Evolutionary conservation across 768 basidiomycete genomes (phyloP).

Genomic region (Termitomyces sp.): DNA sequence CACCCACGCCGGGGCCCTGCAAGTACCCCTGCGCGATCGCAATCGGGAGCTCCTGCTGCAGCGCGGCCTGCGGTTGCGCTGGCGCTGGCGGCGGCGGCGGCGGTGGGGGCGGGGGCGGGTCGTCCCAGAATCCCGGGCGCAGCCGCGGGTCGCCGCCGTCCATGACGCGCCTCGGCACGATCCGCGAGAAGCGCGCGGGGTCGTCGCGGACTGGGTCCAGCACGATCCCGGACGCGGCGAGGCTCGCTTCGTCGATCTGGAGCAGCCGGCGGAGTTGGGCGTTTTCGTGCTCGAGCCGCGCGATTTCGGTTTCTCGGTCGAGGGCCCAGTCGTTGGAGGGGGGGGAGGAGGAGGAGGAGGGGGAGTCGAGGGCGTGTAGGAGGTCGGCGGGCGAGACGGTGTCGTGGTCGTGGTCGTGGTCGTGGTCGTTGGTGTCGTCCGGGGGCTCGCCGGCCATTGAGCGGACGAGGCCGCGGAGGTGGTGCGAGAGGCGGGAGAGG

Average conservation of each 20-base stretch:
- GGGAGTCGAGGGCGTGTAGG: constrained; percentile 33
- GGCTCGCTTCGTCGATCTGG: constrained; percentile 58
- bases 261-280: constrained; percentile 67
- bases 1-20: not conserved
- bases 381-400: constrained; percentile 33
- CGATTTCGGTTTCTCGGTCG: constrained; percentile 84
- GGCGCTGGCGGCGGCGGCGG: too few species aligned
- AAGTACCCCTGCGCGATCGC: not conserved
- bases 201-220: constrained; percentile 44
- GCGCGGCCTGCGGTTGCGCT: not conserved
- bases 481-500: constrained; percentile 64
- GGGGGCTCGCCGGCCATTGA: constrained; percentile 60
- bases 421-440: constrained; percentile 20
- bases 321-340: constrained; percentile 67
- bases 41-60: not conserved
- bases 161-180: constrained; percentile 19
- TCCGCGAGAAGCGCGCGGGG: constrained; percentile 31
- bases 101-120: not conserved
- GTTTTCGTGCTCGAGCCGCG: constrained; percentile 80
- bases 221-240: constrained; percentile 46
- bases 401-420: too few species aligned
- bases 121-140: constrained; percentile 3
- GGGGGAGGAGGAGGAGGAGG: constrained; percentile 38
- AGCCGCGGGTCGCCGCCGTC: not conserved
- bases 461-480: constrained; percentile 67